phyloP scores from a whole-genome alignment of 495 filamentous ascomycete genomes.

The Lasiosphaeris hirsuta region DNA sequence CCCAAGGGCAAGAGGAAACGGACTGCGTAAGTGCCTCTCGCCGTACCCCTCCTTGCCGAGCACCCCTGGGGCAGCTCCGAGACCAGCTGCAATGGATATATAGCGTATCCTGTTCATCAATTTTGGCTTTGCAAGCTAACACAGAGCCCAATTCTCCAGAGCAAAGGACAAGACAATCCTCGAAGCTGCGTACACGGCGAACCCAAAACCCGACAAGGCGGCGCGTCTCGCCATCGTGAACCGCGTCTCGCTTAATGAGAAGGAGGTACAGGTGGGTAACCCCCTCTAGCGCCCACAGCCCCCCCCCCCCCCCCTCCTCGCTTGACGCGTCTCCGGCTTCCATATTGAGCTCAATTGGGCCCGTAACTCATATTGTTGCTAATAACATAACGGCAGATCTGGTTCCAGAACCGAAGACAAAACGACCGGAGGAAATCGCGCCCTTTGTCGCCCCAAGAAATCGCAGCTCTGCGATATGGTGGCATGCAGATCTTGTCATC shows the following conservation, averaged over 20 bases:
- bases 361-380: background rate
- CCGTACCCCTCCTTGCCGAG: background rate
- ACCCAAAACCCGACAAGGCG: conserved; percentile 90
- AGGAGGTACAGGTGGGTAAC: conserved; percentile 90
- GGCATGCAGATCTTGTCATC: conserved; percentile 51
- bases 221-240: conserved; percentile 78
- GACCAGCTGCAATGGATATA: too few relatives aligned
- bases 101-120: background rate
- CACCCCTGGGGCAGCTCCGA: background rate
- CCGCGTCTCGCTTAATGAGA: conserved; percentile 87
- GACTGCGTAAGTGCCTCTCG: conserved; percentile 44
- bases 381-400: conserved; percentile 62
- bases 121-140: conserved; percentile 3
- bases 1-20: conserved; percentile 54
- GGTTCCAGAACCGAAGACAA: conserved; percentile 98
- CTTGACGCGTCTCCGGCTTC: conserved; percentile 14
- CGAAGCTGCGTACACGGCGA: conserved; percentile 78
- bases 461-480: conserved; percentile 58
- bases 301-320: conserved; percentile 4
- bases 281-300: background rate
- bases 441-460: conserved; percentile 78
- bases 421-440: conserved; percentile 88
- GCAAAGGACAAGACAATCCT: conserved; percentile 88
- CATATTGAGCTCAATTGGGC: background rate
- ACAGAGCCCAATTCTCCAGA: conserved; percentile 41